phyloP scores from a whole-genome alignment of 768 basidiomycete species.

The Tylopilus sp. region DNA sequence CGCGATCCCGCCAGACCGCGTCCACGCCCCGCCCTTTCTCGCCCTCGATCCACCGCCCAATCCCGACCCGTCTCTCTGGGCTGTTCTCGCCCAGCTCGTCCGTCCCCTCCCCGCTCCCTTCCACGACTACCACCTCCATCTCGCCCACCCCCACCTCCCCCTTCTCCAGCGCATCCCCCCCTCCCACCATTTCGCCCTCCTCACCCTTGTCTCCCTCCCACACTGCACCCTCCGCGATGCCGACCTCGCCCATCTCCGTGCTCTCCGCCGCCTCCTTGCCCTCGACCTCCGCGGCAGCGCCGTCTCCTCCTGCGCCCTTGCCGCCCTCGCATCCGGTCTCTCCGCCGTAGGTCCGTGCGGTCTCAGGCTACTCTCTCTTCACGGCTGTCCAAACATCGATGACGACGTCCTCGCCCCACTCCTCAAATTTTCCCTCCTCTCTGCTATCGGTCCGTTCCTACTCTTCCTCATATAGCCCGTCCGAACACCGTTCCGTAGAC shows the following conservation, averaged over 20 bases:
- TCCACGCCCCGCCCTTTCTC: slow-evolving; percentile 39
- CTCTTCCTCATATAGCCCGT: neutral
- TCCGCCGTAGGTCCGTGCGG: slow-evolving; percentile 46
- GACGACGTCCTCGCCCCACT: slow-evolving; percentile 42
- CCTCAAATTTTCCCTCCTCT: slow-evolving; percentile 52
- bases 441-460: slow-evolving; percentile 50
- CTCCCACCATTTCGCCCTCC: slow-evolving; percentile 55
- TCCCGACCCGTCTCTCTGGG: slow-evolving; percentile 61
- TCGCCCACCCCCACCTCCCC: slow-evolving; percentile 52
- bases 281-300: slow-evolving; percentile 59
- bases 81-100: slow-evolving; percentile 56
- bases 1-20: slow-evolving; percentile 41
- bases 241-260: slow-evolving; percentile 46
- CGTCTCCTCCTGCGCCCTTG: slow-evolving; percentile 52
- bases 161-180: slow-evolving; percentile 55
- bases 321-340: slow-evolving; percentile 49
- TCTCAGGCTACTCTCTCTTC: slow-evolving; percentile 55
- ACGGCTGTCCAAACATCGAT: slow-evolving; percentile 50
- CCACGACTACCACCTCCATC: slow-evolving; percentile 40
- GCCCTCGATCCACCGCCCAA: slow-evolving; percentile 13
- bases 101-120: slow-evolving; percentile 44
- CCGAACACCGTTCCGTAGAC: slow-evolving; percentile 32
- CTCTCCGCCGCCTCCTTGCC: slow-evolving; percentile 53
- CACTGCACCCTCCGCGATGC: slow-evolving; percentile 55
- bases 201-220: slow-evolving; percentile 62